phyloP scores from a whole-genome alignment of 2,329 filamentous ascomycete genomes.

The Aureobasidium sp. region DNA sequence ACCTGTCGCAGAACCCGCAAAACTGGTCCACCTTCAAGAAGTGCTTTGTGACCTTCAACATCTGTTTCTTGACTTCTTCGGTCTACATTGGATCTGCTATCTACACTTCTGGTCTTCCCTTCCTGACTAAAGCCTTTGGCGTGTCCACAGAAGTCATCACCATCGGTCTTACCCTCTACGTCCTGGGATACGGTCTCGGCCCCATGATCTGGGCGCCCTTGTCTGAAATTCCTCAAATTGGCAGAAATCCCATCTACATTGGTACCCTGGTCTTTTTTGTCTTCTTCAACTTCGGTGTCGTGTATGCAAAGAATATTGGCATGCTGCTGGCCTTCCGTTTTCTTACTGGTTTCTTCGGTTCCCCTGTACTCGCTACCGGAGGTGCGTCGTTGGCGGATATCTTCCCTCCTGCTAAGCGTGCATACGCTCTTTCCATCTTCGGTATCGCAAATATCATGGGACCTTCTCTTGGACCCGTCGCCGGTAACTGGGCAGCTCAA shows the following conservation, averaged over 20 bases:
- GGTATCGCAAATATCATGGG: constrained; percentile 36
- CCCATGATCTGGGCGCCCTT: constrained; percentile 35
- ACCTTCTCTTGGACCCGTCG: constrained; percentile 35
- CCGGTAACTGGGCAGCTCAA: constrained; percentile 37
- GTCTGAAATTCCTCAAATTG: constrained; percentile 44
- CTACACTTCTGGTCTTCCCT: constrained; percentile 40
- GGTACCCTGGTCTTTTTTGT: constrained; percentile 44
- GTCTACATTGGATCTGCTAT: constrained; percentile 49
- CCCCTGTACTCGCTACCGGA: constrained; percentile 39
- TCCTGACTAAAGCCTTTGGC: constrained; percentile 38
- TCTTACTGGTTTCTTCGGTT: constrained; percentile 46
- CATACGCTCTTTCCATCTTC: constrained; percentile 37
- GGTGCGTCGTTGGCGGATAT: constrained; percentile 41
- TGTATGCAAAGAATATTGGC: constrained; percentile 38
- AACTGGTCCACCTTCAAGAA: constrained; percentile 37
- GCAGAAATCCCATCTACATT: constrained; percentile 45
- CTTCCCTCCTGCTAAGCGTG: constrained; percentile 32
- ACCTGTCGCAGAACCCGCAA: constrained; percentile 25
- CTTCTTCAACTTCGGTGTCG: constrained; percentile 41
- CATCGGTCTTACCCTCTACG: constrained; percentile 45
- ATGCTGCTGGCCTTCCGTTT: constrained; percentile 49
- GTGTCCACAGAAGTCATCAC: constrained; percentile 41
- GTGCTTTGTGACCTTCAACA: constrained; percentile 39
- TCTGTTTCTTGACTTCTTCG: constrained; percentile 44
- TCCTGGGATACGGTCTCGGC: constrained; percentile 42